Evolutionary conservation across 495 filamentous ascomycete genomes (phyloP).

Genomic region (Lasiosphaeria ovina): DNA sequence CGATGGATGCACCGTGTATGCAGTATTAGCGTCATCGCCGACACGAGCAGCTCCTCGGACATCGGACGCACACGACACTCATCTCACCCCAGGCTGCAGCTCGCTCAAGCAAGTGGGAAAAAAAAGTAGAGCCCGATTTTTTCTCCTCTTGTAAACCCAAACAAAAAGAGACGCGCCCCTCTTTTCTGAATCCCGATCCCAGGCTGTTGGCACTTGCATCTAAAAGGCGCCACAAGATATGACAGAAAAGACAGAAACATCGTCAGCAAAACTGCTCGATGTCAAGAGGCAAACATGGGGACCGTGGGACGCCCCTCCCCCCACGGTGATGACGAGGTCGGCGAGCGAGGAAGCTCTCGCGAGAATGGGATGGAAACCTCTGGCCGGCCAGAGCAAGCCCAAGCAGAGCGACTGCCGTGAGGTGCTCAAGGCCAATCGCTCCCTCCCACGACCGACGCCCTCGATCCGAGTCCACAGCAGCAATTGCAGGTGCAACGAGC

Average conservation of each 20-base stretch:
- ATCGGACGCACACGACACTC: neutral
- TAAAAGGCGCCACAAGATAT: too few relatives aligned
- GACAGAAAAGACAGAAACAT: neutral
- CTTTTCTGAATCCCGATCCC: too few relatives aligned
- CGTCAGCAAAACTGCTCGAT: neutral
- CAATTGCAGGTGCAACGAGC: constrained; percentile 14
- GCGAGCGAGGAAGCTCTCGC: constrained; percentile 8
- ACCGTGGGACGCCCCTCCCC: neutral
- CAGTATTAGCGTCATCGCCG: neutral
- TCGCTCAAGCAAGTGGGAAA: neutral
- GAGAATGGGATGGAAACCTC: constrained; percentile 11
- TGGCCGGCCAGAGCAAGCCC: neutral
- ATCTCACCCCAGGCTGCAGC: neutral
- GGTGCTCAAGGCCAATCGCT: constrained; percentile 10
- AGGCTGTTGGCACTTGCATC: too few relatives aligned
- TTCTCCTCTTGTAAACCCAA: neutral
- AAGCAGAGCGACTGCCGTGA: constrained; percentile 16
- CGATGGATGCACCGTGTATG: neutral
- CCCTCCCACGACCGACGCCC: constrained; percentile 9
- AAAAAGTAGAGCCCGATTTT: neutral
- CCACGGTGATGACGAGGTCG: constrained; percentile 3
- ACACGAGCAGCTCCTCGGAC: neutral
- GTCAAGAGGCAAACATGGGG: constrained; percentile 5
- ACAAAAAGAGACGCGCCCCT: too few relatives aligned
- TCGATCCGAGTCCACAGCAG: constrained; percentile 14